Percentiles rank a stretch among this genome's conserved stretches.
Evolutionary conservation across 169 alveolate genomes (phyloP).

Genomic region (Cryptosporidium meleagridis): DNA sequence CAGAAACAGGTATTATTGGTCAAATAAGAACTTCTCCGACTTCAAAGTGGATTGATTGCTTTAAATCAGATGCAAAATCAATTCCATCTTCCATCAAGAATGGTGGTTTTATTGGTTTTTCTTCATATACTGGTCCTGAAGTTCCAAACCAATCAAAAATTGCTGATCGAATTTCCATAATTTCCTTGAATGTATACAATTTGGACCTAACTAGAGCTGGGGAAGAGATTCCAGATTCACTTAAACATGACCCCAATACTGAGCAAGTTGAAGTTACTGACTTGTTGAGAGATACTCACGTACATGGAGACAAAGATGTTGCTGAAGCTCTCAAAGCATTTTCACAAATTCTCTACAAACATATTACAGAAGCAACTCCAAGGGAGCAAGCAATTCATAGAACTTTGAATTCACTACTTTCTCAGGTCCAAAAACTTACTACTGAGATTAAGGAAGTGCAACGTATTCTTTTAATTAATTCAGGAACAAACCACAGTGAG

Average conservation of each 20-base stretch:
- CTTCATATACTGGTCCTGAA: slow-evolving; percentile 75
- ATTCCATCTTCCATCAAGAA: slow-evolving; percentile 49
- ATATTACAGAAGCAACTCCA: slow-evolving; percentile 77
- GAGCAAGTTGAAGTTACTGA: slow-evolving; percentile 71
- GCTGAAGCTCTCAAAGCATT: slow-evolving; percentile 76
- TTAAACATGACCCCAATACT: slow-evolving; percentile 27
- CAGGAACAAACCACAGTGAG: slow-evolving; percentile 69
- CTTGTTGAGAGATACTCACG: slow-evolving; percentile 65
- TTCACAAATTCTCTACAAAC: slow-evolving; percentile 76
- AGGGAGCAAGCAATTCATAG: slow-evolving; percentile 78
- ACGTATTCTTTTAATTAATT: slow-evolving; percentile 25
- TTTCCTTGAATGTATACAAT: slow-evolving; percentile 72
- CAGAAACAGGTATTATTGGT: slow-evolving; percentile 76
- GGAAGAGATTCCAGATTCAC: slow-evolving; percentile 72
- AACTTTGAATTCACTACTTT: slow-evolving; percentile 73
- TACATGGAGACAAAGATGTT: slow-evolving; percentile 74
- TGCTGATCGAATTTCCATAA: slow-evolving; percentile 65
- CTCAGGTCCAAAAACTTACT: slow-evolving; percentile 74
- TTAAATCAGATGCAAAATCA: slow-evolving; percentile 67
- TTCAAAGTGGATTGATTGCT: slow-evolving; percentile 78
- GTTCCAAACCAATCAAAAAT: slow-evolving; percentile 3
- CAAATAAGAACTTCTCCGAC: slow-evolving; percentile 76
- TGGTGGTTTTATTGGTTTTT: slow-evolving; percentile 79
- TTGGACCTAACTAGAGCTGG: slow-evolving; percentile 77
- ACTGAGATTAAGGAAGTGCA: slow-evolving; percentile 76